Evolutionary conservation across 495 filamentous ascomycete species (phyloP).

Genomic region (Tuber aestivum): DNA sequence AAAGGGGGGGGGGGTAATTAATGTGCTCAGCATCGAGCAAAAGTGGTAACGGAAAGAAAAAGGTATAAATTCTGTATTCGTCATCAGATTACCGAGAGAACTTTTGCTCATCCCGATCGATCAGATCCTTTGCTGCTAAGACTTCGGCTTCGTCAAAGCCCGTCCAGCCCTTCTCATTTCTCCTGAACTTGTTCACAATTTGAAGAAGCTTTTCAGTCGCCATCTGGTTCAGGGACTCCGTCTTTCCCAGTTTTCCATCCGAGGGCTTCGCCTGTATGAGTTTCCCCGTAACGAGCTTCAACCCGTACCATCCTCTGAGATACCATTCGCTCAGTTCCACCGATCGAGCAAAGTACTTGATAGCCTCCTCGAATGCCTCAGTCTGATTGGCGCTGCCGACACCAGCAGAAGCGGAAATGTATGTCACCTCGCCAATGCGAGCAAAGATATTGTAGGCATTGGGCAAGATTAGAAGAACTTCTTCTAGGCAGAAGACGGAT

Average conservation of each 20-base stretch:
- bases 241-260: conserved; percentile 49
- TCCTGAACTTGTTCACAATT: conserved; percentile 59
- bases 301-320: conserved; percentile 82
- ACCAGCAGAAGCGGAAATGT: conserved; percentile 50
- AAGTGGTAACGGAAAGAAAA: not conserved
- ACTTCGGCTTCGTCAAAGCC: conserved; percentile 70
- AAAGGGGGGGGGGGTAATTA: not conserved
- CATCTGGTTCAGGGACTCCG: conserved; percentile 63
- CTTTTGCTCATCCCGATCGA: conserved; percentile 47
- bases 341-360: conserved; percentile 79
- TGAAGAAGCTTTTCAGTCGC: conserved; percentile 69
- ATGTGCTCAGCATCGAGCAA: conserved; percentile 23
- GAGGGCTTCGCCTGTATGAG: conserved; percentile 44
- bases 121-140: conserved; percentile 66
- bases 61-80: not conserved
- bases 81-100: conserved; percentile 17
- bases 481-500: conserved; percentile 82
- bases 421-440: conserved; percentile 73
- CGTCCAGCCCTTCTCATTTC: conserved; percentile 60
- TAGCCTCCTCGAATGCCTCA: conserved; percentile 59
- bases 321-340: conserved; percentile 92
- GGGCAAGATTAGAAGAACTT: conserved; percentile 78
- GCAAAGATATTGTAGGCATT: conserved; percentile 98
- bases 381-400: conserved; percentile 44
- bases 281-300: conserved; percentile 62